phyloP scores from a whole-genome alignment of 2,329 filamentous ascomycete species.

The Ophiostoma quercus region DNA sequence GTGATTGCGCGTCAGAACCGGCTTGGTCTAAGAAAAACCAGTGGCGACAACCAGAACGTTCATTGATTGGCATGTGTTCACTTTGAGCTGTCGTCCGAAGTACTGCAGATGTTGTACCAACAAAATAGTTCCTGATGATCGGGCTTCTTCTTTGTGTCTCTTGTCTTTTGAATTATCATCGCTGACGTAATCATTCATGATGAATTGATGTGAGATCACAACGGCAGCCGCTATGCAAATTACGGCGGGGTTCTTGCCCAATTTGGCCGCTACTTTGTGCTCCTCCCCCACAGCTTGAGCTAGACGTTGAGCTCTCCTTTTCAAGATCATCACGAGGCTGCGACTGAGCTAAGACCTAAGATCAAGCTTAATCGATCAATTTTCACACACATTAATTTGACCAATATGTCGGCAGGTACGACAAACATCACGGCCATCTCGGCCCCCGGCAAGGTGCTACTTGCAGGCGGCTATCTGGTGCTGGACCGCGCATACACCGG shows the following conservation, averaged over 20 bases:
- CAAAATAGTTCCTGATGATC: not conserved
- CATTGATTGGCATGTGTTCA: not conserved
- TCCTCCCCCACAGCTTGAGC: constrained; percentile 20
- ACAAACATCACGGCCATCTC: constrained; percentile 58
- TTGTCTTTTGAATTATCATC: not conserved
- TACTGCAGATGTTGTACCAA: not conserved
- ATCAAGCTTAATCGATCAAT: too few species aligned
- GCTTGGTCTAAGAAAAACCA: not conserved
- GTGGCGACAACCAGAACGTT: not conserved
- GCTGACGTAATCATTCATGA: not conserved
- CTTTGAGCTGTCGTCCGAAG: not conserved
- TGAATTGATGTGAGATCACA: not conserved
- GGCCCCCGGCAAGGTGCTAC: constrained; percentile 90
- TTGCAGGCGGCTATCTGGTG: constrained; percentile 91
- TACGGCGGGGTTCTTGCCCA: constrained; percentile 6
- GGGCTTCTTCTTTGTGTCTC: not conserved
- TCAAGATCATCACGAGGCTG: not conserved
- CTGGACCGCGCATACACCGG: constrained; percentile 83
- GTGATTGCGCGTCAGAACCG: not conserved
- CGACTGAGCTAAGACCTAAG: not conserved
- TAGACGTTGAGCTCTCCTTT: not conserved
- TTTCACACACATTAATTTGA: too few species aligned
- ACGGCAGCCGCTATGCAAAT: not conserved
- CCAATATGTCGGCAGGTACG: constrained; percentile 19
- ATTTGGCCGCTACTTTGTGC: not conserved